These are phyloP conservation scores for Mimosa pudica DNA, from an alignment of 306 rosid species.

Conservation along the genomic window DNA sequence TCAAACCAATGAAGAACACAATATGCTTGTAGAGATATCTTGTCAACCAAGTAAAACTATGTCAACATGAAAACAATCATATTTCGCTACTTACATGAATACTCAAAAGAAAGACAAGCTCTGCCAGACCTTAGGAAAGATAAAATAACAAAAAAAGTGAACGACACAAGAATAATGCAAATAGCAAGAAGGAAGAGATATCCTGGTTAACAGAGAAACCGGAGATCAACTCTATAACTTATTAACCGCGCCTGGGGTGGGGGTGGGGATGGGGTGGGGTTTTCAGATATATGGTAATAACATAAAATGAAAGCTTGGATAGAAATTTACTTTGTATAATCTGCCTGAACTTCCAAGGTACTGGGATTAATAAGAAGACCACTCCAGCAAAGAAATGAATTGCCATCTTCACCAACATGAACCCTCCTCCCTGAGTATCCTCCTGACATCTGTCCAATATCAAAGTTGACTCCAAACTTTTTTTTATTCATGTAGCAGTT, in stretches of 20 bases:
- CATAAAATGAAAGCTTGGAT: constrained; percentile 14
- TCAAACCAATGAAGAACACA: constrained; percentile 10
- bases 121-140: background rate
- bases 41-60: background rate
- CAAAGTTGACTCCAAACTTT: constrained; percentile 75
- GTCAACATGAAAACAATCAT: background rate
- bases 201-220: background rate
- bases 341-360: constrained; percentile 85
- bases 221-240: background rate
- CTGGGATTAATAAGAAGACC: constrained; percentile 84
- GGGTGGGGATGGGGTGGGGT: too few species aligned
- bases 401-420: constrained; percentile 53
- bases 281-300: constrained; percentile 23
- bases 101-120: constrained; percentile 13
- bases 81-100: constrained; percentile 3
- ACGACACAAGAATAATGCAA: background rate
- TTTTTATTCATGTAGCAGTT: constrained; percentile 86
- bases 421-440: constrained; percentile 48
- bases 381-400: constrained; percentile 79
- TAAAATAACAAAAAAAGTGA: background rate
- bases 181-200: background rate
- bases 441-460: constrained; percentile 42
- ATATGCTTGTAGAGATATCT: background rate
- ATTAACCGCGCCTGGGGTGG: too few species aligned
- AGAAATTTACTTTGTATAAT: constrained; percentile 70